Conservation (phyloP, 2,329 filamentous ascomycete genomes). For the Paraphoma chrysanthemicola region DNA sequence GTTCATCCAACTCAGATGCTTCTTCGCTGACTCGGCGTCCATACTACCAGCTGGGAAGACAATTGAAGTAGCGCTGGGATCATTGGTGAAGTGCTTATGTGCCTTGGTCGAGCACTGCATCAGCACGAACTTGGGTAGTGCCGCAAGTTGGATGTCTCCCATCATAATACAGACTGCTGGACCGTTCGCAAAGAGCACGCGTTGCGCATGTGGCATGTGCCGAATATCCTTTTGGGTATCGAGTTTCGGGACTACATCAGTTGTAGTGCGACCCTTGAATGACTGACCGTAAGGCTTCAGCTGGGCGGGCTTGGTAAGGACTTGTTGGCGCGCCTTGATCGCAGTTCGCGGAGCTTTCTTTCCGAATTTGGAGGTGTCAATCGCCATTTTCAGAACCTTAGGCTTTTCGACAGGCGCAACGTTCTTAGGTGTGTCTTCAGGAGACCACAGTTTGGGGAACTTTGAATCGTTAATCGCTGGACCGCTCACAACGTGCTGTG, state of each 20-base stretch:
- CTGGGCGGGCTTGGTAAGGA: background rate
- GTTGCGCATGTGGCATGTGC: conserved; percentile 26
- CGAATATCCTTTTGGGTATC: conserved; percentile 26
- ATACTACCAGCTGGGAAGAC: conserved; percentile 22
- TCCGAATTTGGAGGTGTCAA: conserved; percentile 28
- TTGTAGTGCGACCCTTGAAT: conserved; percentile 4
- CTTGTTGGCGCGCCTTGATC: background rate
- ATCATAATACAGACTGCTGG: conserved; percentile 26
- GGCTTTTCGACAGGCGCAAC: conserved; percentile 24
- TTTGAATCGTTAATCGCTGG: background rate
- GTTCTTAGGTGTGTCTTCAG: conserved; percentile 23
- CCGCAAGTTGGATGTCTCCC: conserved; percentile 16
- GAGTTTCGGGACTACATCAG: conserved; percentile 14
- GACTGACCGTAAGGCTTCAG: background rate
- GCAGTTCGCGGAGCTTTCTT: conserved; percentile 15
- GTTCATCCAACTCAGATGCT: conserved; percentile 32
- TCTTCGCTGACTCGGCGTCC: conserved; percentile 18
- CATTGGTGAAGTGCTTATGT: conserved; percentile 23
- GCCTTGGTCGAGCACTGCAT: conserved; percentile 37
- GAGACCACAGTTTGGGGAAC: conserved; percentile 20
- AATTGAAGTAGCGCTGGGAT: conserved; percentile 19
- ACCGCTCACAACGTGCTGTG: background rate
- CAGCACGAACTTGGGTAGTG: conserved; percentile 31
- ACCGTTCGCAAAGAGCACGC: conserved; percentile 26
- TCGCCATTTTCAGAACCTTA: conserved; percentile 25